Base-by-base conservation (phyloP, 78 protist species). In the Tieghemostelium lacteum region DNA sequence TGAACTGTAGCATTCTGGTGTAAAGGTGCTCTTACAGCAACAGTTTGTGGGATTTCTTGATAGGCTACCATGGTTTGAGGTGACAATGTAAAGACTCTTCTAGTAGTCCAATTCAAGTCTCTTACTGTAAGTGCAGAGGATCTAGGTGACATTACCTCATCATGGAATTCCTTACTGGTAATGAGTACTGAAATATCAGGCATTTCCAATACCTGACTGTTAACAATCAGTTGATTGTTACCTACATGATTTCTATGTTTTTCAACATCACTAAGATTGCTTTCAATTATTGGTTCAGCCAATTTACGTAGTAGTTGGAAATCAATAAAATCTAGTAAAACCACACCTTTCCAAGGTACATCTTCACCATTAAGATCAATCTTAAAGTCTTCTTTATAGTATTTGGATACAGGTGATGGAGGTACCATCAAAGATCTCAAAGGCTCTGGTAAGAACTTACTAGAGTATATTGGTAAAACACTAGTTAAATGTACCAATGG, bases 331-430 rank as follows among this genome's bases (percentile, higher is more conserved):
- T 67, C 72, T 10, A 83, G 37, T 26, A 83, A 58, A 24, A 83
- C 60, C 37, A 83, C 75, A 28, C 70, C 91, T 33, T 83, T 83
- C 91, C 91, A 83, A 39, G 54, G 31, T 8, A 69, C 91, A 50
- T 33, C 67, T 45, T 83, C 91, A 31, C 91, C 91, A 58, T 83
- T 83, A 4, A 70, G 24, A 69, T 83, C 91, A 19, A 69, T 54
- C 33, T 73, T 69, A 42, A 39, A 83, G 4, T 63, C 33, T 3
- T 83, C 91, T n/a, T 28, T 36, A 26, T 64, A 83, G 0, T 31
- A 42, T 1, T 20, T 22, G 0, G 71, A 28, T 17, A 83, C 17
- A 39, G 76, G 91, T 22, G 76, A 54, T 16, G 34, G 4, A 6
- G 67, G 49, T n/a, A 36, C n/a, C 45, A 66, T 26, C 1, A 83